These are phyloP conservation scores for Pholiota conissans DNA, from an alignment of 768 basidiomycete genomes.

Conservation along the genomic window DNA sequence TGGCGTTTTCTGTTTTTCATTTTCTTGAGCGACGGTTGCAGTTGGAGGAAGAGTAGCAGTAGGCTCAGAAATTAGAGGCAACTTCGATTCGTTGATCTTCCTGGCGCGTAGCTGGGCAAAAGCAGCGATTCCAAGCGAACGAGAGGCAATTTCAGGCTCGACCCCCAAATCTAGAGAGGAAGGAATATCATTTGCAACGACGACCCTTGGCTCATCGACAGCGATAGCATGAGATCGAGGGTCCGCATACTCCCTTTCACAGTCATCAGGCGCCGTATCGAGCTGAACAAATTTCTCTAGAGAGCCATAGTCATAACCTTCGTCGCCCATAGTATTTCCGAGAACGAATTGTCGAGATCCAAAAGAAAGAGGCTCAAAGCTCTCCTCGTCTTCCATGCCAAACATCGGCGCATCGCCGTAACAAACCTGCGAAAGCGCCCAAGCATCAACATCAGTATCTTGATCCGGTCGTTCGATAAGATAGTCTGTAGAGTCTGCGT, in stretches of 20 bases:
- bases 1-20: constrained; percentile 30
- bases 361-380: constrained; percentile 13
- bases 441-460: not conserved
- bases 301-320: not conserved
- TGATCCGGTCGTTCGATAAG: not conserved
- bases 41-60: constrained; percentile 3
- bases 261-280: not conserved
- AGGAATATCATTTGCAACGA: not conserved
- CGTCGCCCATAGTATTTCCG: not conserved
- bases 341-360: constrained; percentile 1
- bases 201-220: no score
- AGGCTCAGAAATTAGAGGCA: constrained; percentile 4
- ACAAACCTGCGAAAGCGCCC: not conserved
- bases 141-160: constrained; percentile 25
- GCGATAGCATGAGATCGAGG: no score
- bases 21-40: not conserved
- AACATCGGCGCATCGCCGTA: not conserved
- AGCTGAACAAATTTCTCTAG: not conserved
- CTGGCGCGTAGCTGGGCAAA: constrained; percentile 44
- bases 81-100: constrained; percentile 23
- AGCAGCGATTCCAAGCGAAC: constrained; percentile 31
- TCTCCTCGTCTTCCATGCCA: not conserved
- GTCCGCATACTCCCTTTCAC: not conserved
- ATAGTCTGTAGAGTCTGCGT: not conserved
- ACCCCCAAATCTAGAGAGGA: not conserved